A percentile compares a stretch with the other conserved stretches of the same genome.
Conservation (phyloP, 768 basidiomycete species). For the Krasilnikovozyma curviuscula region DNA sequence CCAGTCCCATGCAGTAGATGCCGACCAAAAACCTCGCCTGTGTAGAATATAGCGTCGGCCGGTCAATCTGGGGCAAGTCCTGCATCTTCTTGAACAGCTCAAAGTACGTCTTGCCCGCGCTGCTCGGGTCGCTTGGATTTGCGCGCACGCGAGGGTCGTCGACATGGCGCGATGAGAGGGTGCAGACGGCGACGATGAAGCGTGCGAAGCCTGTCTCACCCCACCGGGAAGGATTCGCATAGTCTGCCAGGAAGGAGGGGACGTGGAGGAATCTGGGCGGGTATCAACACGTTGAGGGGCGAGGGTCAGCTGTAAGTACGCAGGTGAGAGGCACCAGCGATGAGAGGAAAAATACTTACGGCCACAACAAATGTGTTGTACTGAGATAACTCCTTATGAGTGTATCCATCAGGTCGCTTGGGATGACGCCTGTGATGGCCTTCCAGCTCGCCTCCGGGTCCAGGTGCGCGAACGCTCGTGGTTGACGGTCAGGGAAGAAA, state of each 20-base stretch:
- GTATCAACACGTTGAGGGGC: no score
- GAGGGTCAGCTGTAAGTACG: no score
- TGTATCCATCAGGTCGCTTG: constrained; percentile 78
- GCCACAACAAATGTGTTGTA: constrained; percentile 72
- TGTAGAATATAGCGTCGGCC: constrained; percentile 76
- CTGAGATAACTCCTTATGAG: constrained; percentile 34
- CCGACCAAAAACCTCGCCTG: constrained; percentile 82
- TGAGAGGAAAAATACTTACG: no score
- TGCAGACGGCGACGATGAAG: constrained; percentile 82
- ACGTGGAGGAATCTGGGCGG: constrained; percentile 89
- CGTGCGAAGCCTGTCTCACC: constrained; percentile 85
- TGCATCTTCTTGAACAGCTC: constrained; percentile 68
- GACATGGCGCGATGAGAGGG: constrained; percentile 74
- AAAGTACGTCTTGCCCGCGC: constrained; percentile 79
- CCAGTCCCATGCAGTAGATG: constrained; percentile 76
- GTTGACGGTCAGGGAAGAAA: constrained; percentile 63
- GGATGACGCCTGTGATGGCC: constrained; percentile 63
- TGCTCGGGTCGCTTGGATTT: constrained; percentile 61
- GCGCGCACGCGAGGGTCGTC: constrained; percentile 78
- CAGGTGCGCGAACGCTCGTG: constrained; percentile 46
- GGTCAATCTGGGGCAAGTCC: constrained; percentile 71
- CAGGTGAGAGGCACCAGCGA: no score
- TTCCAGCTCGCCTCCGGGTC: constrained; percentile 79
- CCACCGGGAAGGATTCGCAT: constrained; percentile 87
- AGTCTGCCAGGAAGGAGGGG: constrained; percentile 72